Evolutionary conservation across 2,329 filamentous ascomycete genomes (phyloP).

Genomic region (Emmonsiellopsis sp.): DNA sequence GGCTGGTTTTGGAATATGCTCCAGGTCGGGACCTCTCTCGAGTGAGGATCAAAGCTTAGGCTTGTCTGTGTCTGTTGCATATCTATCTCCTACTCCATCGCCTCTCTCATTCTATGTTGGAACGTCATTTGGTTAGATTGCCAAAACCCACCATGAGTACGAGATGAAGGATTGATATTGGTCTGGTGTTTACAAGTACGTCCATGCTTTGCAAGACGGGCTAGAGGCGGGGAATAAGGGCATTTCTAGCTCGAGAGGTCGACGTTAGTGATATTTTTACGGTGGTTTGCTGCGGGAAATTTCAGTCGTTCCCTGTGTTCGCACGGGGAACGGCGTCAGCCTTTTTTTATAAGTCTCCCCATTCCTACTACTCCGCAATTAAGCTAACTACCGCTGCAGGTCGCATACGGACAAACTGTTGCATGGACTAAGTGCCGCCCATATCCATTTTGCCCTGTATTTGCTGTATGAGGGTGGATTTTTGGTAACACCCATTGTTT

Average conservation of each 20-base stretch:
- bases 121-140: conserved; percentile 1
- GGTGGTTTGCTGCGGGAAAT: not conserved
- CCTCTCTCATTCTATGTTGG: not conserved
- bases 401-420: conserved; percentile 3
- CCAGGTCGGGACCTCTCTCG: conserved; percentile 68
- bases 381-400: conserved; percentile 21
- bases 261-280: conserved; percentile 7
- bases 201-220: conserved; percentile 4
- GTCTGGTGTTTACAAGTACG: conserved; percentile 7
- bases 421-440: conserved; percentile 8
- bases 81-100: conserved; percentile 15
- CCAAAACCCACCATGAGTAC: conserved; percentile 3
- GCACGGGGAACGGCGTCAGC: conserved; percentile 16
- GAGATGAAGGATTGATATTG: conserved; percentile 11
- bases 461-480: not conserved
- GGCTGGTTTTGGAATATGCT: conserved; percentile 12
- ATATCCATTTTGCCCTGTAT: not conserved
- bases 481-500: not conserved
- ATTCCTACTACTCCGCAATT: conserved; percentile 7
- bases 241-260: conserved; percentile 7
- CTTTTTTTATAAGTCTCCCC: conserved; percentile 33
- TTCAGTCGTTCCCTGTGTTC: conserved; percentile 11
- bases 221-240: conserved; percentile 3
- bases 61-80: conserved; percentile 57
- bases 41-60: conserved; percentile 90